Base-by-base conservation (phyloP, 495 filamentous ascomycete genomes). In the Recurvomyces mirabilis region DNA sequence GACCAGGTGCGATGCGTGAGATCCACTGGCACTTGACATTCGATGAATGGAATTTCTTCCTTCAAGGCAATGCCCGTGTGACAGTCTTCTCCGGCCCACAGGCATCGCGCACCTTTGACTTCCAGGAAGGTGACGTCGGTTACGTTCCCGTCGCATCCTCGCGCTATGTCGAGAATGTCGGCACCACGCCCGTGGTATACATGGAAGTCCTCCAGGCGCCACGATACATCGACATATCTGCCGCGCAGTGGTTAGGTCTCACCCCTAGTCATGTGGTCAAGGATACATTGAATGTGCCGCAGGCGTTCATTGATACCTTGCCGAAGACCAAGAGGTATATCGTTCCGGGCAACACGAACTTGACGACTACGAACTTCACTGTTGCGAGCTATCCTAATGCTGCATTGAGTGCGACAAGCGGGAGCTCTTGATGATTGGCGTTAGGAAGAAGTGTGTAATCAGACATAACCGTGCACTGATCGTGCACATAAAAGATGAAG, bases 91-190 rank as follows among this genome's bases (percentile, higher is more conserved):
- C 59, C 0, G 60, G 68, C 4, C 60, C 70, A 49, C 67, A 67
- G 9, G 64, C 49, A 10, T 53, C 53, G 19, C 53, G 54, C 3
- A 59, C 58, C 6, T 61, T 61, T 31, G 58, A 69, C 43, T 68
- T 64, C 40, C 43, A 60, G 41, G 73, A 73, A 1, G 76, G 76
- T 3, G 75, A 80, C 46, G 74, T 79, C 0, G 75, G 74, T 5
- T 72, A 78, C 40, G 68, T 80, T 1, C 75, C 75, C 0, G 59
- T 59, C n/a, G 74, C 76, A 44, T 71, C 73, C 65, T 74, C 75
- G 10, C 75, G 79, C 42, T 80, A 77, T 19, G 63, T 79, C 11
- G 74, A 79, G 65, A 79, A 79, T 41, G 65, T 46, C 12, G 50
- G 45, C 9, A 37, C 31, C 14, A 40, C 36, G 33, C 29, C 37